Evolutionary conservation across 352 stramenopile species (phyloP), one percentile per base, ranked within the genome.

Genomic region (Globisporangium takayamanum): DNA sequence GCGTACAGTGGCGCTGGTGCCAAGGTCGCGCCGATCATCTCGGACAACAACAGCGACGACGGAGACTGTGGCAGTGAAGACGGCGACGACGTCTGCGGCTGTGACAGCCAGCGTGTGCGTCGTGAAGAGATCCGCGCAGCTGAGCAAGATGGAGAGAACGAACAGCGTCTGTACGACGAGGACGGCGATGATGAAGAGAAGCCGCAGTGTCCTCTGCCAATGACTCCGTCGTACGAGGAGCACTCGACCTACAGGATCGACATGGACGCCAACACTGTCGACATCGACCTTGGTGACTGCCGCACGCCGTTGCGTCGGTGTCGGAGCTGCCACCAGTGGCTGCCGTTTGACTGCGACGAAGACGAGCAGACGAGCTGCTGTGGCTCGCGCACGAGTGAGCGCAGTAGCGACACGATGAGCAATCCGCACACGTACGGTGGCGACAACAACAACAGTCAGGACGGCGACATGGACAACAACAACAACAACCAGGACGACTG

Each of bases 391-490:
- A 53, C 61, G 11, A 53, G 60, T 12, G 67, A 72, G 18, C 63
- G 55, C 53, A 68, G 68, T 39, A 42, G 50, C 33, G 33, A 39
- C 33, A 39, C 33, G 6, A 39, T 12, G 33, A 39, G 33, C 33
- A 39, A 39, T 7, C 6, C 33, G 33, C 33, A 39, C 33, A 39
- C 33, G 33, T 12, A 14, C 33, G 63, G 67, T n/a, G 47, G 33
- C 11, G 50, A 64, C 54, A 72, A 67, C 52, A 74, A 75, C 5
- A 70, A 79, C 15, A 42, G 63, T 20, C 37, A 62, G 7, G 55
- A 56, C 8, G 72, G 64, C 28, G 74, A 71, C 56, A 77, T 64
- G 26, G 63, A 80, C 20, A 42, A 60, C 28, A 44, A 71, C 18
- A 66, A 65, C 18, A 44, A 71, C 18, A 66, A 65, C 18, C 72